A percentile compares a stretch with the other conserved stretches of the same genome.
These are phyloP conservation scores for Rutstroemia sp. DNA, from an alignment of 2,329 filamentous ascomycete species.

Conservation along the genomic window DNA sequence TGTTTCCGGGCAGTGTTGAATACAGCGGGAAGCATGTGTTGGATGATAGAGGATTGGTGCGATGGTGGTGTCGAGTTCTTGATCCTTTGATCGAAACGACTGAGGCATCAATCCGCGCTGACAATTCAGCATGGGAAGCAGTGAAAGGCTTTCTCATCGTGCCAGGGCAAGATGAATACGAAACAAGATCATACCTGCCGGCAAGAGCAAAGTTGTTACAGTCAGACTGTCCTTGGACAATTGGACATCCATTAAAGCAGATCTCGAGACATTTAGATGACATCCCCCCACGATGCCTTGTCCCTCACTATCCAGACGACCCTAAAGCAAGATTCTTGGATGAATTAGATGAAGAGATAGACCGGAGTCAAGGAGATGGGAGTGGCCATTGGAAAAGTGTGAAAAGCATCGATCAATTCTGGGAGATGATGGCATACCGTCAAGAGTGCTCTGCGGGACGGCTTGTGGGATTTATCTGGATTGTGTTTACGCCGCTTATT, in stretches of 20 bases:
- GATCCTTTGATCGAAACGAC: constrained; percentile 55
- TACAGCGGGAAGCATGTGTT: constrained; percentile 83
- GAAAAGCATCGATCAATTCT: constrained; percentile 81
- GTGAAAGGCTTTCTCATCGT: constrained; percentile 79
- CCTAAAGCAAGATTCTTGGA: constrained; percentile 85
- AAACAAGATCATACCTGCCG: constrained; percentile 75
- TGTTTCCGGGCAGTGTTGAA: constrained; percentile 87
- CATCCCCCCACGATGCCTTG: constrained; percentile 72
- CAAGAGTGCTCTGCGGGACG: constrained; percentile 93
- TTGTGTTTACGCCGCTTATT: constrained; percentile 54
- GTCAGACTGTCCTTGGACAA: constrained; percentile 44
- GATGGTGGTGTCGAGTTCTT: constrained; percentile 90
- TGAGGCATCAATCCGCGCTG: neutral
- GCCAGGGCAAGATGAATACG: constrained; percentile 76
- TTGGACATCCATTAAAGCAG: constrained; percentile 62
- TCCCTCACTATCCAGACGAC: constrained; percentile 90
- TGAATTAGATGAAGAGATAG: constrained; percentile 79
- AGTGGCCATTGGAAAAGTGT: constrained; percentile 76
- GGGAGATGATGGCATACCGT: constrained; percentile 96
- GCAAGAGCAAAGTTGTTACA: constrained; percentile 26
- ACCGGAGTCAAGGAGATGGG: constrained; percentile 47
- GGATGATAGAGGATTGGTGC: constrained; percentile 81
- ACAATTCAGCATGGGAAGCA: constrained; percentile 32
- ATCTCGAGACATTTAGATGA: constrained; percentile 57
- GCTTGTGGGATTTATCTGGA: constrained; percentile 90